Evolutionary conservation across 192 early-diverging fungal species (phyloP), one percentile per base, ranked within the genome.

Genomic region (Thoreauomyces humboldtii): DNA sequence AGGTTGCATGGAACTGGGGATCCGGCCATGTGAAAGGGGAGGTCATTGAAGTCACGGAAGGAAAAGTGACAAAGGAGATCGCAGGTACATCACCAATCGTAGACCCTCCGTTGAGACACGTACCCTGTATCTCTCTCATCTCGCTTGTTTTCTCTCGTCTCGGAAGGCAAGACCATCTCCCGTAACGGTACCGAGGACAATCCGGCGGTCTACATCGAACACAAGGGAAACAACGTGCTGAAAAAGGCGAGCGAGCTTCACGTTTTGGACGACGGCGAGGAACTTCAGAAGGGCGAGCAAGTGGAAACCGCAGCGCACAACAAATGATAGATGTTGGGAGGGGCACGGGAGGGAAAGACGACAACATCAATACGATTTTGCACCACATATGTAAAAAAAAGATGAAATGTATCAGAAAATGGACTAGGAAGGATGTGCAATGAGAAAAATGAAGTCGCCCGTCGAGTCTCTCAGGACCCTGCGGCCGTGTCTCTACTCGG

Each of bases 1-100:
- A 34, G 9, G 61, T 63, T 7, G 61, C 61, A 6, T 63, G 61
- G 61, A 63, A 63, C 61, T 63, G 61, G 61, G 61, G 61, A 1
- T 12, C 9, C 47, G 61, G 22, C 7, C 61, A 63, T 34, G 61
- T 27, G 17, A 28, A 63, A 45, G 61, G 61, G 0, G 9, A 27
- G 11, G 61, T 63, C 9, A 32, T 25, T 22, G 46, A 63, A 51
- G 27, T 63, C 11, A 34, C 44, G 21, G 33, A 51, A 7, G 61
- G 31, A 11, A 47, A n/a, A 12, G 0, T 63, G 25, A 47, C 48
- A 34, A 63, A 63, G 27, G 31, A 21, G 19, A 63, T 63, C 31
- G 35, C 22, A 63, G 61, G 61, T 63, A 63, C n/a, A n/a, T n/a
- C n/a, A n/a, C n/a, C n/a, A n/a, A n/a, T n/a, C n/a, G n/a, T n/a